Evolutionary conservation across 805 yeast genomes (phyloP).

Genomic region (Candida vartiovaarae): DNA sequence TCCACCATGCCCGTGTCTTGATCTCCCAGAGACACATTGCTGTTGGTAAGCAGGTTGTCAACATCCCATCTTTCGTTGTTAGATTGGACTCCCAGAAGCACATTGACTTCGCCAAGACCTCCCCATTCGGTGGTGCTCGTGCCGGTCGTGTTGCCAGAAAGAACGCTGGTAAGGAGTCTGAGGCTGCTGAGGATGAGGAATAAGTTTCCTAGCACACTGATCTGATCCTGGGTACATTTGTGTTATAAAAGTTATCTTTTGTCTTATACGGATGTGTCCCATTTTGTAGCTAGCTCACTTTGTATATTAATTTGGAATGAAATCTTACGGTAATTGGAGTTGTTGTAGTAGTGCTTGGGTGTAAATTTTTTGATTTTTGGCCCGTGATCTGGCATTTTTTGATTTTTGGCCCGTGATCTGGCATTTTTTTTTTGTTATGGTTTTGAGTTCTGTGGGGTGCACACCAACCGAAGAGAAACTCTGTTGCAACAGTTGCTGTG

Average conservation of each 20-base stretch:
- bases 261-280: neutral
- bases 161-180: conserved; percentile 46
- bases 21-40: conserved; percentile 99
- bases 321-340: too few relatives aligned
- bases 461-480: too few relatives aligned
- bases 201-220: conserved; percentile 32
- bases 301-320: neutral
- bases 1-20: conserved; percentile 99
- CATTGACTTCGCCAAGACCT: conserved; percentile 98
- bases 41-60: conserved; percentile 99
- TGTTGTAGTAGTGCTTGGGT: too few relatives aligned
- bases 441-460: too few relatives aligned
- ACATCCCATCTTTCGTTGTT: conserved; percentile 98
- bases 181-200: conserved; percentile 67
- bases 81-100: conserved; percentile 99
- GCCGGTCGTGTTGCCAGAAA: conserved; percentile 99
- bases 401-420: too few relatives aligned
- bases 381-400: too few relatives aligned
- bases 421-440: too few relatives aligned
- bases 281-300: neutral
- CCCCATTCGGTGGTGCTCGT: conserved; percentile 99
- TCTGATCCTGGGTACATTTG: neutral
- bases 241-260: conserved; percentile 7
- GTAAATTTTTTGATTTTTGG: too few relatives aligned
- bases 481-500: too few relatives aligned